Base-by-base conservation (phyloP, 345 rosid species). In the Pelargonium nanum region DNA sequence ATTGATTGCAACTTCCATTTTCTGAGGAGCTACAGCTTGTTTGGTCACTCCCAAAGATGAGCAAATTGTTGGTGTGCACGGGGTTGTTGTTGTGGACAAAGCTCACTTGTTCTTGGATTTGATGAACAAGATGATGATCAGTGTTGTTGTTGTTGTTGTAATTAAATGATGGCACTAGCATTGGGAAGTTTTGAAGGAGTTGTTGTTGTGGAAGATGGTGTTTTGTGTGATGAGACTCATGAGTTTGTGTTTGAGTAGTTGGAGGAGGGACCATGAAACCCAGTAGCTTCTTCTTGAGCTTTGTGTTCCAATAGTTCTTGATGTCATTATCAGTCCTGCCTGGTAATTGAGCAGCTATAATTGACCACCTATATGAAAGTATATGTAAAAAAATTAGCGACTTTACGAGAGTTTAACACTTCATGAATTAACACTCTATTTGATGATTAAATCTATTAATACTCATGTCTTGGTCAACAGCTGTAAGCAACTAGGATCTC, bases 281-380 rank as follows among this genome's bases (percentile, higher is more conserved):
- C 58, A 58, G 4, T 4, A 58, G 62, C 57, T 65, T 65, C 62
- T 30, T 65, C 69, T 65, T 65, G 30, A 65, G 62, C 50, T 59
- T 65, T 20, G 69, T 65, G 26, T 65, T 65, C 69, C 69, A 65
- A 24, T 65, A 65, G 23, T 65, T 65, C 63, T 65, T 65, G 16
- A 65, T 56, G 24, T 65, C 69, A 20, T 65, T 65, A 13, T 65
- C 69, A 1, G 69, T 65, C n/a, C 69, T 65, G 15, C 69, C 63
- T 5, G 63, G 69, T 56, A 65, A 25, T 3, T 51, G 50, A 26
- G 69, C 58, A 8, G 69, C 69, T 50, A 65, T 65, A 12, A 65
- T 56, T 6, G 69, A 58, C 69, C 69, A 65, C 58, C 69, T 65
- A 62, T 0, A 44, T 50, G 21, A 3, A 5, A 21, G 1, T 0